Evolutionary conservation across 2,329 filamentous ascomycete genomes (phyloP).

Genomic region (Leptographium wingfieldii): DNA sequence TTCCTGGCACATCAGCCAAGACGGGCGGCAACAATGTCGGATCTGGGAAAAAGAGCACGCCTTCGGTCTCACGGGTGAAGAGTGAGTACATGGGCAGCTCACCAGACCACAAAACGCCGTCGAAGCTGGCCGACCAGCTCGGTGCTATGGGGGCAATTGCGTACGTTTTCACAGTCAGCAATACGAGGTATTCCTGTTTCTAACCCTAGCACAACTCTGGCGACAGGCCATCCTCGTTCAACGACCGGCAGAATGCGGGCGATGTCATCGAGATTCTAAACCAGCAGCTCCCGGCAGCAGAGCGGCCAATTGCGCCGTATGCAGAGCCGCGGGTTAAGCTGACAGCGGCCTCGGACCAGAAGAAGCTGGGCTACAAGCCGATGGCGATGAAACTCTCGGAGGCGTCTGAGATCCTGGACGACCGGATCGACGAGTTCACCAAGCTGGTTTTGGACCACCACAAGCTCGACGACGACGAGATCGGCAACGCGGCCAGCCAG

Average conservation of each 20-base stretch:
- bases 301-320: constrained; percentile 59
- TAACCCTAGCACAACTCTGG: constrained; percentile 14
- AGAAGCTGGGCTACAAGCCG: constrained; percentile 83
- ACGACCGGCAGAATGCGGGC: constrained; percentile 65
- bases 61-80: constrained; percentile 33
- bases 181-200: too few relatives aligned
- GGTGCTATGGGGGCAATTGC: constrained; percentile 24
- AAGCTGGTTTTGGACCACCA: constrained; percentile 62
- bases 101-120: constrained; percentile 29
- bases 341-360: constrained; percentile 74
- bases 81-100: constrained; percentile 30
- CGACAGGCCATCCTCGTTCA: constrained; percentile 52
- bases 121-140: constrained; percentile 26
- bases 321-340: constrained; percentile 70
- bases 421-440: constrained; percentile 84
- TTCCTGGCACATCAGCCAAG: constrained; percentile 46
- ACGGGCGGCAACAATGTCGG: constrained; percentile 14
- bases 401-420: constrained; percentile 84
- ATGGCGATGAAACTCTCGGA: constrained; percentile 92
- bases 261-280: constrained; percentile 78
- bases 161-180: constrained; percentile 17
- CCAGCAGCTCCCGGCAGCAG: constrained; percentile 52
- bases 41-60: constrained; percentile 23
- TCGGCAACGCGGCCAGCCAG: constrained; percentile 77
- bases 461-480: constrained; percentile 62